Evolutionary conservation across 768 basidiomycete genomes (phyloP).

Genomic region (Xerocomellus intermedius): DNA sequence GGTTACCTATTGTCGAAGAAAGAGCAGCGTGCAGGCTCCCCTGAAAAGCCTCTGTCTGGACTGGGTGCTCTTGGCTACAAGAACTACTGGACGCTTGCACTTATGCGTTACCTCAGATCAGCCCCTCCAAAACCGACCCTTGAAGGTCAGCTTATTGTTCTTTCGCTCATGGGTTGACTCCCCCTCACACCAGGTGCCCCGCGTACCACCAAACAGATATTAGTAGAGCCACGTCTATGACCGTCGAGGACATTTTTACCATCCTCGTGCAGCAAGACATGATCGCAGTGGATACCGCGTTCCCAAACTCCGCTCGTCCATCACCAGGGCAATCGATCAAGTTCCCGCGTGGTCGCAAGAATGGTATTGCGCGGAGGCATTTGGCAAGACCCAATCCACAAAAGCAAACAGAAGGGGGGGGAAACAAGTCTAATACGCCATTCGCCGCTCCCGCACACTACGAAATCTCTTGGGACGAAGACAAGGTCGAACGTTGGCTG

Average conservation of each 20-base stretch:
- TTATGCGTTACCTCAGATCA: slow-evolving; percentile 75
- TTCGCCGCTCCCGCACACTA: slow-evolving; percentile 71
- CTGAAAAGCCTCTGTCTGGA: slow-evolving; percentile 93
- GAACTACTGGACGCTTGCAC: slow-evolving; percentile 88
- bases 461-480: slow-evolving; percentile 70
- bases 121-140: slow-evolving; percentile 62
- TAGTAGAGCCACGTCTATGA: slow-evolving; percentile 84
- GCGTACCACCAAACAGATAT: slow-evolving; percentile 57
- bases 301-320: slow-evolving; percentile 54
- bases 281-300: slow-evolving; percentile 55
- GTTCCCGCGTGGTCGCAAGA: slow-evolving; percentile 63
- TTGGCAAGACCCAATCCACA: slow-evolving; percentile 54
- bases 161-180: slow-evolving; percentile 10
- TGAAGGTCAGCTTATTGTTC: slow-evolving; percentile 58
- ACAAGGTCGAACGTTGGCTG: slow-evolving; percentile 63
- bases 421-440: slow-evolving; percentile 44
- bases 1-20: slow-evolving; percentile 97
- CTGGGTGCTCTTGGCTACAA: slow-evolving; percentile 93
- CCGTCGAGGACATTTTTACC: slow-evolving; percentile 78
- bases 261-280: slow-evolving; percentile 73
- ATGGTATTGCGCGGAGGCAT: slow-evolving; percentile 62
- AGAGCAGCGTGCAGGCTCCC: slow-evolving; percentile 85
- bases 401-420: slow-evolving; percentile 37
- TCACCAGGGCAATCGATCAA: slow-evolving; percentile 80
- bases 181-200: slow-evolving; percentile 19